phyloP scores from a whole-genome alignment of 345 rosid species.

The Dipteronia dyeriana region DNA sequence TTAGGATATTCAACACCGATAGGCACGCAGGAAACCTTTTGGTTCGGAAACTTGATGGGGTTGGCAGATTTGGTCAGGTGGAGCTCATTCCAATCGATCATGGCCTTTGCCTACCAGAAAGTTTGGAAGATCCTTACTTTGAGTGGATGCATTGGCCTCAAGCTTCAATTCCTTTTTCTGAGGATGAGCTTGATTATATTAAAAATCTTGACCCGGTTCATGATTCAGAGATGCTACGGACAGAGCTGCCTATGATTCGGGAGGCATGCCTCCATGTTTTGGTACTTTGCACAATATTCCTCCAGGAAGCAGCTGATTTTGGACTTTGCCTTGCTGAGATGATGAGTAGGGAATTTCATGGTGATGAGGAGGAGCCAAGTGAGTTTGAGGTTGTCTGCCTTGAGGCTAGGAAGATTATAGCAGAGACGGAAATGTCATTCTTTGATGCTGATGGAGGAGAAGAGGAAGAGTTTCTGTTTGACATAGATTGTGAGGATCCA shows the following conservation, averaged over 20 bases:
- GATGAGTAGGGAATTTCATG: conserved; percentile 59
- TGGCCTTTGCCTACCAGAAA: conserved; percentile 70
- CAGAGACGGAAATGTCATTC: conserved; percentile 31
- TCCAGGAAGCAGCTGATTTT: conserved; percentile 53
- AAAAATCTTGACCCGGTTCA: conserved; percentile 43
- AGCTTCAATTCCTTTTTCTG: conserved; percentile 68
- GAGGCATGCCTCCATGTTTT: conserved; percentile 61
- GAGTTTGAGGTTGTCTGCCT: conserved; percentile 58
- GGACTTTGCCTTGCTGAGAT: conserved; percentile 58
- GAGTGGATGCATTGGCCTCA: conserved; percentile 87
- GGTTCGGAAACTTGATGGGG: conserved; percentile 58
- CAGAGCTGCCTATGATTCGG: conserved; percentile 63
- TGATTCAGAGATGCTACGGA: conserved; percentile 54
- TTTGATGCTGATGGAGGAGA: conserved; percentile 30
- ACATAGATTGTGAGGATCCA: conserved; percentile 42
- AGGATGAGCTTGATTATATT: conserved; percentile 66
- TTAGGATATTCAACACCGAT: conserved; percentile 73
- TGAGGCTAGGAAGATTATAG: conserved; percentile 45
- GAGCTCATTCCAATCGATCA: conserved; percentile 71
- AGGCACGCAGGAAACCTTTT: conserved; percentile 60
- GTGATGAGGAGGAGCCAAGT: conserved; percentile 61
- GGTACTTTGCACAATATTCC: conserved; percentile 56
- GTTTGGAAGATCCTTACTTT: conserved; percentile 66
- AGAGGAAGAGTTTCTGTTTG: conserved; percentile 45
- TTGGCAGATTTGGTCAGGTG: conserved; percentile 56